Conservation (phyloP, 1,139 yeast genomes). For the Geotrichum citri-aurantii region DNA sequence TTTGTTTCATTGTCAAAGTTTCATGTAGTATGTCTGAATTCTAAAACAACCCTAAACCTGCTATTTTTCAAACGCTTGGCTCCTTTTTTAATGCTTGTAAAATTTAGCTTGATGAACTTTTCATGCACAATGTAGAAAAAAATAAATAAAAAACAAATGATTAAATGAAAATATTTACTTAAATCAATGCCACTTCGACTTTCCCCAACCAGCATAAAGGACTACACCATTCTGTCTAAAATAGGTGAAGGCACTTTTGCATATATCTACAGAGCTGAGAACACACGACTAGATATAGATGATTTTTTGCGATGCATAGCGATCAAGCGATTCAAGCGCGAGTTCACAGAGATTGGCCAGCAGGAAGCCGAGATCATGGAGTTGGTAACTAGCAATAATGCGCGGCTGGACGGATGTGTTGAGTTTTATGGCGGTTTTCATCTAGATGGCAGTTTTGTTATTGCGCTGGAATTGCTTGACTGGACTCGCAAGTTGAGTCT, state of each 20-base stretch:
- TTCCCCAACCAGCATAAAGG: background rate
- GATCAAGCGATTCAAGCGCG: slow-evolving; percentile 21
- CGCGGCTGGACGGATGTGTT: slow-evolving; percentile 10
- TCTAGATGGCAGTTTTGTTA: slow-evolving; percentile 19
- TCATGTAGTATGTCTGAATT: background rate
- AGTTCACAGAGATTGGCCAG: slow-evolving; percentile 18
- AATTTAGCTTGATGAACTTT: background rate
- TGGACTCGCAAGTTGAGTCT: slow-evolving; percentile 19
- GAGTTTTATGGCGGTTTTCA: slow-evolving; percentile 20
- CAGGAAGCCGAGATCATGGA: slow-evolving; percentile 21
- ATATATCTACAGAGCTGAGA: slow-evolving; percentile 22
- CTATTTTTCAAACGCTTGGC: background rate
- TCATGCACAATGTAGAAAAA: background rate
- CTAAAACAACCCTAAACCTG: background rate
- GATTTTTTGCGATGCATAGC: slow-evolving; percentile 22
- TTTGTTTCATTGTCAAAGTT: no score
- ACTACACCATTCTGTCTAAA: slow-evolving; percentile 10
- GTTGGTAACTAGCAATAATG: slow-evolving; percentile 6
- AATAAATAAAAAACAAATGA: background rate
- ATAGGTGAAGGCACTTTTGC: slow-evolving; percentile 22
- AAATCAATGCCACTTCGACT: background rate
- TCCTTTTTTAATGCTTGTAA: background rate
- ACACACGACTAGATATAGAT: slow-evolving; percentile 15
- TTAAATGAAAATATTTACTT: background rate
- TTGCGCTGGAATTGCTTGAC: slow-evolving; percentile 22